Conservation (phyloP, 2,329 filamentous ascomycete genomes). For the Zarea fungicola region DNA sequence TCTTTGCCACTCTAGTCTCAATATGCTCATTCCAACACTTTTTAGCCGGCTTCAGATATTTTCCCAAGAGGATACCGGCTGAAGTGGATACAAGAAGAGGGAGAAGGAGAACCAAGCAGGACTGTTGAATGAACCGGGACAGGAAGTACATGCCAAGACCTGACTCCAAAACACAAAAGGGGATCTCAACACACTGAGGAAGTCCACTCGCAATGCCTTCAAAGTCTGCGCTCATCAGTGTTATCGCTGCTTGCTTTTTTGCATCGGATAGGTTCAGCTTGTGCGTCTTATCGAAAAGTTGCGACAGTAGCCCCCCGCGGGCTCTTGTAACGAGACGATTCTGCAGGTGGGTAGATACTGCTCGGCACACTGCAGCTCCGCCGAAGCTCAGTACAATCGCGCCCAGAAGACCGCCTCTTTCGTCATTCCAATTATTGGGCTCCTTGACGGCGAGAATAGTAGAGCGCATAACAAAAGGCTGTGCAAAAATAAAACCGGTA, state of each 20-base stretch:
- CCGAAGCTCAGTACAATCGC: background rate
- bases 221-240: background rate
- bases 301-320: background rate
- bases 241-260: background rate
- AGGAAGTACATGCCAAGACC: background rate
- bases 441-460: background rate
- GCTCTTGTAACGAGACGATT: background rate
- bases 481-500: background rate
- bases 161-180: background rate
- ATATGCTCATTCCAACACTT: background rate
- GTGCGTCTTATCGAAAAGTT: background rate
- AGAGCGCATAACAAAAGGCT: background rate
- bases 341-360: background rate
- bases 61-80: background rate
- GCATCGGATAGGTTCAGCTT: background rate
- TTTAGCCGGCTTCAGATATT: background rate
- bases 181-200: background rate
- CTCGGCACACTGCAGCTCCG: background rate
- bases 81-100: background rate
- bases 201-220: background rate
- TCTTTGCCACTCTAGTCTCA: background rate
- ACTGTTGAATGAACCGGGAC: background rate
- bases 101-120: background rate
- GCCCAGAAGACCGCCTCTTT: background rate
- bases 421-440: background rate